phyloP scores from a whole-genome alignment of 2,329 filamentous ascomycete genomes.

The Ustulina deusta region DNA sequence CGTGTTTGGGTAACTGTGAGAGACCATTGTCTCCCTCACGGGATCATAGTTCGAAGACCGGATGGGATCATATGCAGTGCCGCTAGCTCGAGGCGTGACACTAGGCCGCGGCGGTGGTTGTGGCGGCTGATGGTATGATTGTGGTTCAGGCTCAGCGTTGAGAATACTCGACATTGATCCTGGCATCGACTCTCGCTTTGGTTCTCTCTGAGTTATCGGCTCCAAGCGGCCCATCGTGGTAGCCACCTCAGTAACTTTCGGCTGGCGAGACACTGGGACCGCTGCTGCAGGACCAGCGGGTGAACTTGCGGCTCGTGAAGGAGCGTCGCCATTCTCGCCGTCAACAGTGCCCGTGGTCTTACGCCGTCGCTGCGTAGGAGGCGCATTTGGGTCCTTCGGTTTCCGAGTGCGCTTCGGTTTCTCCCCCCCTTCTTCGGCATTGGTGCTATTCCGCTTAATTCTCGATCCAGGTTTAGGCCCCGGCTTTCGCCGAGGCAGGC shows the following conservation, averaged over 20 bases:
- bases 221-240: conserved; percentile 48
- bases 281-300: conserved; percentile 38
- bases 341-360: conserved; percentile 59
- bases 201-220: conserved; percentile 57
- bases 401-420: conserved; percentile 68
- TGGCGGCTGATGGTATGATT: conserved; percentile 58
- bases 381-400: conserved; percentile 69
- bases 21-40: conserved; percentile 70
- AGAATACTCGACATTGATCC: conserved; percentile 68
- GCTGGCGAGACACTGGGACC: conserved; percentile 51
- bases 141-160: conserved; percentile 63
- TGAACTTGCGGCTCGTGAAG: conserved; percentile 46
- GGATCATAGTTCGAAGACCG: conserved; percentile 78
- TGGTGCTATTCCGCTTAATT: conserved; percentile 56
- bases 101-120: conserved; percentile 56
- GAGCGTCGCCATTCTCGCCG: conserved; percentile 46
- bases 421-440: conserved; percentile 54
- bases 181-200: conserved; percentile 64
- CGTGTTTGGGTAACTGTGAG: conserved; percentile 62
- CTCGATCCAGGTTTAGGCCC: conserved; percentile 72
- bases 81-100: conserved; percentile 71
- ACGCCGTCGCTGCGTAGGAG: conserved; percentile 66
- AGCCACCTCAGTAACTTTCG: conserved; percentile 57
- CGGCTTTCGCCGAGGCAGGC: conserved; percentile 71
- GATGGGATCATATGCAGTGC: conserved; percentile 91